Evolutionary conservation across 805 yeast species (phyloP), one percentile per base, ranked within the genome.

Genomic region (Metschnikowia kunwiensis): DNA sequence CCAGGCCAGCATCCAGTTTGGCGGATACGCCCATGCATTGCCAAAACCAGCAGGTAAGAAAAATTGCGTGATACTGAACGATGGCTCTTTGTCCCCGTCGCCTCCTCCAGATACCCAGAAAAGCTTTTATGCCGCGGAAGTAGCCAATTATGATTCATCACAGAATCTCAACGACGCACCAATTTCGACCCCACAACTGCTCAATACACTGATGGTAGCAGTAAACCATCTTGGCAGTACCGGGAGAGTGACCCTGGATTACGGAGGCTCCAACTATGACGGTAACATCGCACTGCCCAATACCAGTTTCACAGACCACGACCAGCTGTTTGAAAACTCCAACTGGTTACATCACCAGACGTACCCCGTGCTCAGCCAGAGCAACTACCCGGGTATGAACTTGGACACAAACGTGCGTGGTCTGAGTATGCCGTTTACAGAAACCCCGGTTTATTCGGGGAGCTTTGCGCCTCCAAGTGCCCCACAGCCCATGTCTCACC

Each of bases 1-100:
- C 38, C 61, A 57, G 36, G 70, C 70, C 5, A 57, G 67, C 27
- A 47, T 64, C 7, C 63, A 59, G 22, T 67, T 65, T 52, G 72
- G 70, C 1, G 71, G 72, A 5, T 51, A 44, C 32, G 43, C 15
- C n/a, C 12, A 19, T 19, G 24, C 34, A 3, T 17, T 26, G 8
- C 35, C 35, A 12, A 24, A 24, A 4, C 2, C 12, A 12, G n/a
- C n/a, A n/a, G n/a, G n/a, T n/a, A n/a, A n/a, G n/a, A n/a, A n/a
- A n/a, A n/a, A n/a, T n/a, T n/a, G n/a, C n/a, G n/a, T n/a, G n/a
- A n/a, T n/a, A n/a, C n/a, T n/a, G n/a, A n/a, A 11, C 29, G 24
- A 24, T 11, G 8, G 16, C 23, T 27, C 9, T 5, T 15, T 35
- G 14, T 25, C 38, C 10, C 34, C 34, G 5, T 25, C 40, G 27